phyloP scores from a whole-genome alignment of 2,329 filamentous ascomycete genomes.

The Aspergillus fumigatiaffinis region DNA sequence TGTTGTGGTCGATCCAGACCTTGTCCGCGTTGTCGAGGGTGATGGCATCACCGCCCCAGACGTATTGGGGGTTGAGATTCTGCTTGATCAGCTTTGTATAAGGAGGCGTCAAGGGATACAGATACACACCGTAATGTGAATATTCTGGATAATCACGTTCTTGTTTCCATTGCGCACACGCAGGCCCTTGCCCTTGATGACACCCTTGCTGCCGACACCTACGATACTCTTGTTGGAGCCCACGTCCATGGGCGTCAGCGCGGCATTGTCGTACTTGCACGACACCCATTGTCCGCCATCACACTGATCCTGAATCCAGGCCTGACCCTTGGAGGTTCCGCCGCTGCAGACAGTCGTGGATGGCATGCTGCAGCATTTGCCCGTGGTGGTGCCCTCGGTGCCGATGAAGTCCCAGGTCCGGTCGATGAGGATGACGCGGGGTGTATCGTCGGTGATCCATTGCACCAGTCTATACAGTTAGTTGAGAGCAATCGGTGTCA shows the following conservation, averaged over 20 bases:
- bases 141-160: slow-evolving; percentile 57
- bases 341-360: slow-evolving; percentile 50
- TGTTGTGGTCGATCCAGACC: slow-evolving; percentile 53
- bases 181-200: slow-evolving; percentile 58
- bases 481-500: background rate
- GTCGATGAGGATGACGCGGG: slow-evolving; percentile 9
- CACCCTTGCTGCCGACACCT: slow-evolving; percentile 50
- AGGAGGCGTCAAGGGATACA: background rate
- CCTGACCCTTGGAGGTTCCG: slow-evolving; percentile 50
- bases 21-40: slow-evolving; percentile 45
- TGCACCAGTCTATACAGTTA: background rate
- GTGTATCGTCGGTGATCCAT: slow-evolving; percentile 12
- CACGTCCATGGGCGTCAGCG: slow-evolving; percentile 48
- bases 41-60: slow-evolving; percentile 60
- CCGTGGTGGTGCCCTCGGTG: slow-evolving; percentile 40
- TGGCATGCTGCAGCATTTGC: slow-evolving; percentile 15
- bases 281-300: slow-evolving; percentile 44
- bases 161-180: slow-evolving; percentile 45
- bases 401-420: slow-evolving; percentile 17
- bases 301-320: slow-evolving; percentile 54
- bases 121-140: background rate
- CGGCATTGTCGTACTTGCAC: slow-evolving; percentile 50
- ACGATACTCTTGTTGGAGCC: slow-evolving; percentile 57
- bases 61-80: slow-evolving; percentile 56
- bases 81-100: background rate